A percentile compares a stretch with the other conserved stretches of the same genome.
Evolutionary conservation across 2,329 filamentous ascomycete genomes (phyloP).

Genomic region (Lasiodiplodia sp.): DNA sequence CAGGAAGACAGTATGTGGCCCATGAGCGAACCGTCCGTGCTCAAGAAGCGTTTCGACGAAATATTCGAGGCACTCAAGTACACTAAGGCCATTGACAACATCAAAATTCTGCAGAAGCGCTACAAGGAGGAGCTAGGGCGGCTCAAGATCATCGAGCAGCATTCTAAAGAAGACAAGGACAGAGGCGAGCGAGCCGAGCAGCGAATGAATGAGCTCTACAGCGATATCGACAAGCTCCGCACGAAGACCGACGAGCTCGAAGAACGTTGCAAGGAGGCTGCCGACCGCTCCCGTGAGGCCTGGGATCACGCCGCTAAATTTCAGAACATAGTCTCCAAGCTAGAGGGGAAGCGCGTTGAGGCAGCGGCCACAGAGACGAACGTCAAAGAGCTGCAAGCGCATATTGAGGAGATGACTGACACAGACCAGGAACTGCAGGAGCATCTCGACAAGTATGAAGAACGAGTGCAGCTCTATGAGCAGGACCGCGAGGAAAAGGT

Average conservation of each 20-base stretch:
- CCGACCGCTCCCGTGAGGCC: conserved; percentile 66
- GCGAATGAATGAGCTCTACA: conserved; percentile 66
- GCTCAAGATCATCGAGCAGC: conserved; percentile 75
- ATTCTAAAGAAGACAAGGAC: conserved; percentile 84
- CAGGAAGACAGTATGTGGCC: conserved; percentile 98
- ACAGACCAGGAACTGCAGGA: conserved; percentile 77
- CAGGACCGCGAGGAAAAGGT: conserved; percentile 70
- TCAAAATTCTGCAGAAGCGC: conserved; percentile 84
- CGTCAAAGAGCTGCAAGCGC: conserved; percentile 72
- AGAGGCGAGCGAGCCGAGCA: conserved; percentile 70
- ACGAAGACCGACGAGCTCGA: conserved; percentile 40
- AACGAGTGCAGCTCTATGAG: conserved; percentile 71
- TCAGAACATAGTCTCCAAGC: conserved; percentile 74
- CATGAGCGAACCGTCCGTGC: conserved; percentile 80
- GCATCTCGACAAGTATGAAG: conserved; percentile 78
- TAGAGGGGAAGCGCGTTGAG: conserved; percentile 79
- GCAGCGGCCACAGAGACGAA: conserved; percentile 73
- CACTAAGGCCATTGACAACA: conserved; percentile 95
- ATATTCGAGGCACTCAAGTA: conserved; percentile 98
- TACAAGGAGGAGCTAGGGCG: conserved; percentile 77
- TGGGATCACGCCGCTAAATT: conserved; percentile 77
- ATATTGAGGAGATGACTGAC: conserved; percentile 79
- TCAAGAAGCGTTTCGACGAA: conserved; percentile 96
- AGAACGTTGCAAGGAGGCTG: conserved; percentile 43
- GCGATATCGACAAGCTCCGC: conserved; percentile 65